Percentiles rank a stretch among this genome's conserved stretches.
Evolutionary conservation across 73 alveolate genomes (phyloP).

Genomic region (Stentor roeselii): DNA sequence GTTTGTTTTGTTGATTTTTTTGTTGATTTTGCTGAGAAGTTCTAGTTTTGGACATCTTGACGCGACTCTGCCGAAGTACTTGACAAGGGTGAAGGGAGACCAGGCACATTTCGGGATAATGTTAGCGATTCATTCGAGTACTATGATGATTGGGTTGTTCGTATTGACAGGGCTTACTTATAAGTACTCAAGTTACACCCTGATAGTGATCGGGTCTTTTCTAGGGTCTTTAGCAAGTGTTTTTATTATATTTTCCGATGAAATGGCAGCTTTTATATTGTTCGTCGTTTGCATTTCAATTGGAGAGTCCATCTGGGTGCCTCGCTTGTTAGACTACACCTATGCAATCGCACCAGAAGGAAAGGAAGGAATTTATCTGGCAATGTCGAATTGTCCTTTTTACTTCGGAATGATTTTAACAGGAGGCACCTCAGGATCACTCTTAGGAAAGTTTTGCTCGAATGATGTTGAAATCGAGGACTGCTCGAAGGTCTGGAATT

Average conservation of each 20-base stretch:
- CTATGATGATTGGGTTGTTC: neutral
- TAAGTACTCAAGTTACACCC: neutral
- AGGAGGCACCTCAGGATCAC: slow-evolving; percentile 4
- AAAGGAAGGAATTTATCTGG: slow-evolving; percentile 22
- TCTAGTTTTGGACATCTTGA: slow-evolving; percentile 24
- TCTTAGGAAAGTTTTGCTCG: slow-evolving; percentile 6
- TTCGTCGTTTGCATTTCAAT: neutral
- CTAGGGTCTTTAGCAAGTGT: neutral
- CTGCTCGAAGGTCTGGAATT: slow-evolving; percentile 1
- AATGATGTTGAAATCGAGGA: slow-evolving; percentile 4
- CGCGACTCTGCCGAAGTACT: slow-evolving; percentile 26
- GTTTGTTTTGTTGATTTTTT: neutral
- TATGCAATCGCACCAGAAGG: slow-evolving; percentile 12
- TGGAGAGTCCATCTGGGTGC: slow-evolving; percentile 27
- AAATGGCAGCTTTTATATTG: neutral
- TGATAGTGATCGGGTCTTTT: slow-evolving; percentile 2
- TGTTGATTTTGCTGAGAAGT: slow-evolving; percentile 12
- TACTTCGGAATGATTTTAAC: slow-evolving; percentile 6
- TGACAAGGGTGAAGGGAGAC: slow-evolving; percentile 15
- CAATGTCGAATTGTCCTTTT: slow-evolving; percentile 24
- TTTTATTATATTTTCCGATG: neutral
- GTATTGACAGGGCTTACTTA: slow-evolving; percentile 9
- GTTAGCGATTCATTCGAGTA: slow-evolving; percentile 13
- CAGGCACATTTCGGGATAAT: slow-evolving; percentile 15
- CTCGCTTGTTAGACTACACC: slow-evolving; percentile 13